Conservation (phyloP, 108 stramenopile genomes). For the Phaeodactylum tricornutum region DNA sequence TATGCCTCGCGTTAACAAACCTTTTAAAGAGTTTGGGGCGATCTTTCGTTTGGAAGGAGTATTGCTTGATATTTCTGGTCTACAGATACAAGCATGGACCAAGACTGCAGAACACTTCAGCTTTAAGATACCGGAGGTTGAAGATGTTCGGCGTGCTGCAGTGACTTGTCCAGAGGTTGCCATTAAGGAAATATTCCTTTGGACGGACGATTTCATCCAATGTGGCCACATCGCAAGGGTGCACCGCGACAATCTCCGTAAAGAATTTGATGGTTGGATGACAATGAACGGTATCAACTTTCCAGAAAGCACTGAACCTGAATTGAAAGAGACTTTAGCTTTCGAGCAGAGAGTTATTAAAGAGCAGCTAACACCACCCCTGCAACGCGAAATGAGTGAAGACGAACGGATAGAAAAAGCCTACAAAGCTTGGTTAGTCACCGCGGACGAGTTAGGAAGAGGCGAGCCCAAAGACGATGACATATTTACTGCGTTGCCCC, state of each 20-base stretch:
- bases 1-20: slow-evolving; percentile 47
- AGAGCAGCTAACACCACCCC: too few species aligned
- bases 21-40: slow-evolving; percentile 66
- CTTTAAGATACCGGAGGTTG: slow-evolving; percentile 28
- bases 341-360: too few species aligned
- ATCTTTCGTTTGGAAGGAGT: slow-evolving; percentile 74
- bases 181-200: slow-evolving; percentile 42
- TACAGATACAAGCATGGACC: slow-evolving; percentile 60
- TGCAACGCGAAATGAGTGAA: too few species aligned
- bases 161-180: slow-evolving; percentile 50
- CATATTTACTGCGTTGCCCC: slow-evolving; percentile 23
- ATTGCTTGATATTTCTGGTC: slow-evolving; percentile 54
- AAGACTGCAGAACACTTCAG: slow-evolving; percentile 42
- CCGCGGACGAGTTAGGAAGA: slow-evolving; percentile 29
- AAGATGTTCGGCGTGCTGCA: slow-evolving; percentile 43
- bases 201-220: slow-evolving; percentile 49
- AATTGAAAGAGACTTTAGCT: too few species aligned
- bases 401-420: too few species aligned
- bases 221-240: slow-evolving; percentile 1
- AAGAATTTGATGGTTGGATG: slow-evolving; percentile 47
- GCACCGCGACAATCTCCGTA: slow-evolving; percentile 29
- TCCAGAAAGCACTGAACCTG: too few species aligned
- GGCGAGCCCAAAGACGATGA: slow-evolving; percentile 32
- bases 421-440: slow-evolving; percentile 48
- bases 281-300: too few species aligned